Percentiles rank a stretch among this genome's conserved stretches.
Evolutionary conservation across 1,284 basidiomycete species (phyloP).

Genomic region (Neolentinus lepideus): DNA sequence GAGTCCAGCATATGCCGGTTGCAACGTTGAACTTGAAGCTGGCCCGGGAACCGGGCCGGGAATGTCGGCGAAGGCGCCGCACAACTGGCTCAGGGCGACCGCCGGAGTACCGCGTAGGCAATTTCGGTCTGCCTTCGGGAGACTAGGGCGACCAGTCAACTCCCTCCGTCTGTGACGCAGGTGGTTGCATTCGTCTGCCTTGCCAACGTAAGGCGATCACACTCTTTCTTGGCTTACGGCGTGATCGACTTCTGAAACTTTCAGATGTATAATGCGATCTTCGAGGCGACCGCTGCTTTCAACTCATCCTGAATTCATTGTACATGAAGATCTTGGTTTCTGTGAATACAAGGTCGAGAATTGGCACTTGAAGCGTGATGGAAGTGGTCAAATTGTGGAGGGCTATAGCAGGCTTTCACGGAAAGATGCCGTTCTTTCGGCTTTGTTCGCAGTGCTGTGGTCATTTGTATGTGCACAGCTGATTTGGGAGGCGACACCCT

Average conservation of each 20-base stretch:
- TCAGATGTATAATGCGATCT: slow-evolving; percentile 16
- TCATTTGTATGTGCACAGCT: slow-evolving; percentile 23
- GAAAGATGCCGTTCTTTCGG: slow-evolving; percentile 26
- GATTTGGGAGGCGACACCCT: neutral
- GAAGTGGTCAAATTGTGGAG: slow-evolving; percentile 24
- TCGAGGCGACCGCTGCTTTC: slow-evolving; percentile 36
- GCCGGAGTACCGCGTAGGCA: too few species aligned
- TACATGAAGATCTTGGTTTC: slow-evolving; percentile 35
- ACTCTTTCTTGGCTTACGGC: neutral
- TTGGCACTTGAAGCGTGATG: slow-evolving; percentile 33
- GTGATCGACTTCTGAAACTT: neutral
- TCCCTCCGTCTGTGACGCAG: too few species aligned
- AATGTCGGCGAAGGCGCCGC: too few species aligned
- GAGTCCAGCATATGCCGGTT: too few species aligned
- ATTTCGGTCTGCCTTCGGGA: too few species aligned
- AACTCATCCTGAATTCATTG: slow-evolving; percentile 45
- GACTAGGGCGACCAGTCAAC: too few species aligned
- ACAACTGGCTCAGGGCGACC: too few species aligned
- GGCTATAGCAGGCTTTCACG: slow-evolving; percentile 25
- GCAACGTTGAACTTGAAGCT: too few species aligned
- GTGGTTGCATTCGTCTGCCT: too few species aligned
- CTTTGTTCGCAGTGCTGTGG: slow-evolving; percentile 29
- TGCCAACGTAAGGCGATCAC: too few species aligned
- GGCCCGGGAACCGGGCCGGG: too few species aligned
- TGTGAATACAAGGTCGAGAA: slow-evolving; percentile 51